These are phyloP conservation scores for Hamigera avellanea DNA, from an alignment of 495 filamentous ascomycete species.

Conservation along the genomic window DNA sequence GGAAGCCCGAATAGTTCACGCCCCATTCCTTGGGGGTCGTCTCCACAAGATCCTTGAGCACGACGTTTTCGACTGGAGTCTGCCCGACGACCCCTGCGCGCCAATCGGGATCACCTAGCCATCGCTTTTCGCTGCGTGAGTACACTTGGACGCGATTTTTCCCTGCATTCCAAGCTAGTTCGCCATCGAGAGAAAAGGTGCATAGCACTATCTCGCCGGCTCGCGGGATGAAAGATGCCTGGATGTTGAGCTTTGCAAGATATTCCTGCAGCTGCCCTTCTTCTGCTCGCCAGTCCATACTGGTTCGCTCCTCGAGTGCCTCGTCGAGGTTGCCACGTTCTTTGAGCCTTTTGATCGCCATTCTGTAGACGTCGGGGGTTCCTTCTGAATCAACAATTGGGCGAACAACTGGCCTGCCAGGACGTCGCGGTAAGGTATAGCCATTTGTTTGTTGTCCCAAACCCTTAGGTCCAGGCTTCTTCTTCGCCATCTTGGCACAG, in stretches of 20 bases:
- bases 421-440: not conserved
- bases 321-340: conserved; percentile 25
- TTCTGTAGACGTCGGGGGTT: conserved; percentile 40
- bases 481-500: conserved; percentile 16
- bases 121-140: conserved; percentile 13
- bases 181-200: conserved; percentile 23
- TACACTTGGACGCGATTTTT: conserved; percentile 21
- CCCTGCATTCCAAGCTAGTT: conserved; percentile 22
- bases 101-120: conserved; percentile 35
- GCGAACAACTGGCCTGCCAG: conserved; percentile 5
- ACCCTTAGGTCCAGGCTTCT: conserved; percentile 4
- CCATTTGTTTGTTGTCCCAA: too few relatives aligned
- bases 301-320: conserved; percentile 31
- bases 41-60: conserved; percentile 30
- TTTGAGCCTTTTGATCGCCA: conserved; percentile 37
- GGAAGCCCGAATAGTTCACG: conserved; percentile 45
- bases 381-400: conserved; percentile 22
- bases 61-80: conserved; percentile 27
- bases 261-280: conserved; percentile 22
- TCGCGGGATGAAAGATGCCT: conserved; percentile 42
- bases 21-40: conserved; percentile 22
- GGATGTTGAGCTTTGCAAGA: conserved; percentile 23
- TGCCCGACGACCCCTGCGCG: conserved; percentile 45
- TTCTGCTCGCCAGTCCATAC: conserved; percentile 44
- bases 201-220: conserved; percentile 49